These are phyloP conservation scores for Chlorella sorokiniana DNA, from an alignment of 139 green algal genomes.

Conservation along the genomic window DNA sequence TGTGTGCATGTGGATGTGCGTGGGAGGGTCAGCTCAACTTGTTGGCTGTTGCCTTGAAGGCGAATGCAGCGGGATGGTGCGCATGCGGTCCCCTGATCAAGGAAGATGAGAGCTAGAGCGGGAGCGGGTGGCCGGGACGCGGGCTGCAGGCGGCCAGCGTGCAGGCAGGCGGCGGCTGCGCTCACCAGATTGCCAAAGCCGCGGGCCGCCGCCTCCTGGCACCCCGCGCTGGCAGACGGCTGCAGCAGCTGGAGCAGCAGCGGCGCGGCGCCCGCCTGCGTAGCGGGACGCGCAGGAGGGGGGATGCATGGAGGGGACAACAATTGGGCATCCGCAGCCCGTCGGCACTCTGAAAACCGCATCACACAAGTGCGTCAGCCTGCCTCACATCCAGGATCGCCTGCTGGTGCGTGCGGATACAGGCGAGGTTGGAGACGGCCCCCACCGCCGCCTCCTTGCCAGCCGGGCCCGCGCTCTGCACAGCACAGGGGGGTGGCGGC, in stretches of 20 bases:
- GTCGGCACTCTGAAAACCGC: too few relatives aligned
- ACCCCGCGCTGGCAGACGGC: conserved; percentile 2
- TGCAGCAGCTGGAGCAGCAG: conserved; percentile 26
- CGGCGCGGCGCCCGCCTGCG: conserved; percentile 22
- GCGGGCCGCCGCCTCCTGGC: conserved; percentile 33
- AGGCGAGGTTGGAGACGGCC: conserved; percentile 38
- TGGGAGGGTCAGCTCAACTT: too few relatives aligned
- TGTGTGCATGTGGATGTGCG: neutral
- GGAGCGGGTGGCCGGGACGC: too few relatives aligned
- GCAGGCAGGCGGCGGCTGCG: neutral
- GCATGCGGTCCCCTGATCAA: too few relatives aligned
- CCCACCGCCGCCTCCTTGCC: conserved; percentile 38
- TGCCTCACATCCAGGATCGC: conserved; percentile 6
- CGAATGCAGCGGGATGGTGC: too few relatives aligned
- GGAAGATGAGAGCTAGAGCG: too few relatives aligned
- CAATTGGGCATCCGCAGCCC: neutral
- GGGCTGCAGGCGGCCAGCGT: neutral
- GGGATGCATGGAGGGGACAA: neutral
- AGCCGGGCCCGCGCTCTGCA: neutral
- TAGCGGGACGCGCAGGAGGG: too few relatives aligned
- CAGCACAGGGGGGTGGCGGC: neutral
- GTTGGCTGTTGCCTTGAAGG: too few relatives aligned
- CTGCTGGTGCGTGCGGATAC: conserved; percentile 29
- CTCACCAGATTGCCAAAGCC: conserved; percentile 37
- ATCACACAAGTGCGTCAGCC: neutral